A percentile compares a stretch with the other conserved stretches of the same genome.
These are phyloP conservation scores for Globisporangium parvum DNA, from an alignment of 352 stramenopile genomes.

Conservation along the genomic window DNA sequence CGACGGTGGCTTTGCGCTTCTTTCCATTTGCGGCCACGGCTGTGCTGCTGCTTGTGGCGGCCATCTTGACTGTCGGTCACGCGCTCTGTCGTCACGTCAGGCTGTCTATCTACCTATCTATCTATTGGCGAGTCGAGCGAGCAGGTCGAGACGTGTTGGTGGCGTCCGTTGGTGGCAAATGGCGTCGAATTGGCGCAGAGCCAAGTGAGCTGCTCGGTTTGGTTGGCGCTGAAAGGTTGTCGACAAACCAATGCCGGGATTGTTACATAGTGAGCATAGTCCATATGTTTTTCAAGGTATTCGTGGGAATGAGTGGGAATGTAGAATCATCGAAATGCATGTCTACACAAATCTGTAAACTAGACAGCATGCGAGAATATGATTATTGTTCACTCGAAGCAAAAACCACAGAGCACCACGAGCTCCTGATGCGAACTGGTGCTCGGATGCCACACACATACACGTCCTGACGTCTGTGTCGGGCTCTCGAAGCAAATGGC, in stretches of 20 bases:
- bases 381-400: too few relatives aligned
- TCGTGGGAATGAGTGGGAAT: too few relatives aligned
- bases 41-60: background rate
- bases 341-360: too few relatives aligned
- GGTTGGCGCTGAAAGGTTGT: conserved; percentile 3
- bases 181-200: background rate
- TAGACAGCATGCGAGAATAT: too few relatives aligned
- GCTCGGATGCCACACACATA: too few relatives aligned
- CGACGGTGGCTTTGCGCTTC: conserved; percentile 6
- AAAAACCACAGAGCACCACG: too few relatives aligned
- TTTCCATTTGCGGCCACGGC: background rate
- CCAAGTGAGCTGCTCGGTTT: background rate
- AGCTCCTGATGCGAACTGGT: too few relatives aligned
- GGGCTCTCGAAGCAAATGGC: too few relatives aligned
- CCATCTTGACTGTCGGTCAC: background rate
- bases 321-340: too few relatives aligned
- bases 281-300: too few relatives aligned
- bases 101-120: background rate
- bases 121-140: background rate
- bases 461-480: too few relatives aligned
- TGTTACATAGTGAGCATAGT: too few relatives aligned
- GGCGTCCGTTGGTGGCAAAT: conserved; percentile 2
- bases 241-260: background rate
- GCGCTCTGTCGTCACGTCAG: background rate
- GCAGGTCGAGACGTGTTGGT: background rate